These are phyloP conservation scores for Heterococcus sp. DNA, from an alignment of 108 stramenopile genomes.

Conservation along the genomic window DNA sequence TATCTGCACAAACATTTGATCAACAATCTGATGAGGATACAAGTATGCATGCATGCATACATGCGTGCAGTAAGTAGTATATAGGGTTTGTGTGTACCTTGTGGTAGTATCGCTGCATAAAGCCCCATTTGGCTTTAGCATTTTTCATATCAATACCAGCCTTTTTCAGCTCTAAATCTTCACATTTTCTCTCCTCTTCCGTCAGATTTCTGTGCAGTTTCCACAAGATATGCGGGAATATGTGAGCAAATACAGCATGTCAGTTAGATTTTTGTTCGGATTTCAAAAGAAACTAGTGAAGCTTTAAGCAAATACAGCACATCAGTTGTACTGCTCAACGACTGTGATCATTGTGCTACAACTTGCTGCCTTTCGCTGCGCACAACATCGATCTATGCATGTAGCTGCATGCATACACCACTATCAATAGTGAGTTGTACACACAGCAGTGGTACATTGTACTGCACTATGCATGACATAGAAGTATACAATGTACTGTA, in stretches of 20 bases:
- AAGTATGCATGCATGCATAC: no score
- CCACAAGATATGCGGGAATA: neutral
- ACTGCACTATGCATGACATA: neutral
- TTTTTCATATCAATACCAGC: constrained; percentile 30
- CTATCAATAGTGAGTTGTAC: neutral
- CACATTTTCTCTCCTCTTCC: constrained; percentile 76
- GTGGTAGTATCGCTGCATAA: constrained; percentile 89
- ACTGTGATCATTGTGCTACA: neutral
- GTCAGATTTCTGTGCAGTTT: constrained; percentile 64
- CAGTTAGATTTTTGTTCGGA: neutral
- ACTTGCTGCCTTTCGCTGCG: neutral
- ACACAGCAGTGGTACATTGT: neutral
- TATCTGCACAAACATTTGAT: no score
- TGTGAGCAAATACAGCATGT: neutral
- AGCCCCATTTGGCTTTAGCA: constrained; percentile 56
- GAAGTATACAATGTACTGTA: neutral
- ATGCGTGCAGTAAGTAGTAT: no score
- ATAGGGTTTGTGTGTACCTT: no score
- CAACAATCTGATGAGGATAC: no score
- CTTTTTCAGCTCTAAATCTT: constrained; percentile 67
- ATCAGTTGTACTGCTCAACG: neutral
- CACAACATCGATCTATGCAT: neutral
- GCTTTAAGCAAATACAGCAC: neutral
- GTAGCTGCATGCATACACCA: no score
- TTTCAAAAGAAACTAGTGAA: neutral